A percentile compares a stretch with the other conserved stretches of the same genome.
These are phyloP conservation scores for Cenchrus americanus DNA, from an alignment of 176 grass and related monocot genomes.

Conservation along the genomic window DNA sequence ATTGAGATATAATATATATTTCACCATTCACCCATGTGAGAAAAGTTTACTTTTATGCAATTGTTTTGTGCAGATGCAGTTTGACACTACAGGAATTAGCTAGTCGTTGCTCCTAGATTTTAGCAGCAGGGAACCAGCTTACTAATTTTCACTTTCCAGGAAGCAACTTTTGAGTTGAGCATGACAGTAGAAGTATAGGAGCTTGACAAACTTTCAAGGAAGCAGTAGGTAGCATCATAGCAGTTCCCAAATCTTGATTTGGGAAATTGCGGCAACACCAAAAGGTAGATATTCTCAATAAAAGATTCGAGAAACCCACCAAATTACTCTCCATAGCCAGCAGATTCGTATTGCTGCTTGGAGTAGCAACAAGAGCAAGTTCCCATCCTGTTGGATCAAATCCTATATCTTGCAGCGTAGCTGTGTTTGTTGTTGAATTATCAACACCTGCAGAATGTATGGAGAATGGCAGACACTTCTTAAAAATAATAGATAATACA, in stretches of 20 bases:
- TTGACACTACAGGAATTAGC: slow-evolving; percentile 4
- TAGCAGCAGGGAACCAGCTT: not conserved
- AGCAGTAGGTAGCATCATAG: not conserved
- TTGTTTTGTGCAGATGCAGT: slow-evolving; percentile 14
- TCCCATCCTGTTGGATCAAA: slow-evolving; percentile 99
- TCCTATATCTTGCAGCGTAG: slow-evolving; percentile 61
- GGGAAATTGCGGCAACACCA: not conserved
- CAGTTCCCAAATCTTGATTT: slow-evolving; percentile 14
- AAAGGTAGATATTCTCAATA: slow-evolving; percentile 34
- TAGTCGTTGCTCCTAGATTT: not conserved
- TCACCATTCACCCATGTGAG: not conserved
- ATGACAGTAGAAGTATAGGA: slow-evolving; percentile 4
- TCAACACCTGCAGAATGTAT: slow-evolving; percentile 43
- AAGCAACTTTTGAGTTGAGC: not conserved
- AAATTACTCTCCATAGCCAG: slow-evolving; percentile 63
- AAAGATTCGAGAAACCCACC: slow-evolving; percentile 61
- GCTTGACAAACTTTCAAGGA: slow-evolving; percentile 17
- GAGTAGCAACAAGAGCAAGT: slow-evolving; percentile 87
- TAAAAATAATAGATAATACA: slow-evolving; percentile 12
- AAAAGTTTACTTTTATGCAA: not conserved
- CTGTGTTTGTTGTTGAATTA: slow-evolving; percentile 44
- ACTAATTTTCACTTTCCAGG: not conserved
- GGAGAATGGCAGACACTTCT: slow-evolving; percentile 40
- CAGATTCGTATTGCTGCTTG: slow-evolving; percentile 62
- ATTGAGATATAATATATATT: not conserved